phyloP scores from a whole-genome alignment of 768 basidiomycete species.

The Boletus fagicola region DNA sequence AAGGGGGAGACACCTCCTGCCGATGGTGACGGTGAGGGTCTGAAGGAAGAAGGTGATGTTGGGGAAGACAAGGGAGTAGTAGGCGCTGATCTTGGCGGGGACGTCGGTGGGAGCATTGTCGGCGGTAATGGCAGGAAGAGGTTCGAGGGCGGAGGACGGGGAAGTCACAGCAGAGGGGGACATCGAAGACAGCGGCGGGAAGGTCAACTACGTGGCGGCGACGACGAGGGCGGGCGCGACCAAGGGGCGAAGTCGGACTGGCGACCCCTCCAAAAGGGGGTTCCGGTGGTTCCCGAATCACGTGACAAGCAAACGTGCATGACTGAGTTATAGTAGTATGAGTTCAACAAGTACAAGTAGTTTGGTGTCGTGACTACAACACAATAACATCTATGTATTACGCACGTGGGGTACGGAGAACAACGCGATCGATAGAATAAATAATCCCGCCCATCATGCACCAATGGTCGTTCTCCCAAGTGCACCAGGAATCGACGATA shows the following conservation, averaged over 20 bases:
- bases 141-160: conserved; percentile 3
- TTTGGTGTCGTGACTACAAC: no score
- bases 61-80: conserved; percentile 91
- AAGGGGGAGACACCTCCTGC: conserved; percentile 75
- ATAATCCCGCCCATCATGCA: conserved; percentile 14
- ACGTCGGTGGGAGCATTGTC: conserved; percentile 18
- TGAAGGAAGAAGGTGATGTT: conserved; percentile 97
- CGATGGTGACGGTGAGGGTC: conserved; percentile 91
- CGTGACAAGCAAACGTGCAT: conserved; percentile 26
- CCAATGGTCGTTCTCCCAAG: conserved; percentile 36
- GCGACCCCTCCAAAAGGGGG: conserved; percentile 10
- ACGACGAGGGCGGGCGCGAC: conserved; percentile 6
- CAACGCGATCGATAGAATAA: conserved; percentile 1
- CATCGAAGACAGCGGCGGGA: conserved; percentile 22
- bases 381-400: not conserved
- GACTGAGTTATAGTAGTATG: no score
- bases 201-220: conserved; percentile 10
- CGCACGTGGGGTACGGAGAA: not conserved
- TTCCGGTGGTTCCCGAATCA: conserved; percentile 19
- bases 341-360: not conserved
- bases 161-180: conserved; percentile 18
- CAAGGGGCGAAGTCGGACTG: not conserved
- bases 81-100: conserved; percentile 85
- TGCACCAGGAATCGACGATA: conserved; percentile 78
- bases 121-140: conserved; percentile 7